Evolutionary conservation across 768 basidiomycete genomes (phyloP), one percentile per base, ranked within the genome.

Genomic region (Termitomyces bulborhizus): DNA sequence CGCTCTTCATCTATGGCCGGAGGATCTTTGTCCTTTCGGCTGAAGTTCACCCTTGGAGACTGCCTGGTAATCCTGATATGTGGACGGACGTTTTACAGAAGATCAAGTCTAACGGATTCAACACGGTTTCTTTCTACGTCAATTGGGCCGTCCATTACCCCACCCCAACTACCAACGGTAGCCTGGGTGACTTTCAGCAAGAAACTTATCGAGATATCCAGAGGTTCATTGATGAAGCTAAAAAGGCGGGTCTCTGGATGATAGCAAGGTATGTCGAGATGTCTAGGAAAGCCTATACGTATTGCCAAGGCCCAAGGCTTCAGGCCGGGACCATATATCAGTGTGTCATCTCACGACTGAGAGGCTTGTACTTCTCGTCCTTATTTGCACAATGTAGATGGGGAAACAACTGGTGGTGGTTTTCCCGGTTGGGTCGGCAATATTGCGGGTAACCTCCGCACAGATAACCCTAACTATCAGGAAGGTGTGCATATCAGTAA

Each of bases 21-120:
- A 73, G 82, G 6, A 60, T 78, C 24, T 84, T 83, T 67, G 73
- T 84, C 43, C 75, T 82, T 39, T 80, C 79, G 9, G 85, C 83
- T 27, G 84, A 86, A 64, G 70, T 83, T 52, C 83, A 86, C 61
- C 77, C 84, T 15, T 85, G 80, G 76, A 72, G 84, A 58, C 60
- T 79, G 0, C 78, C 78, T 3, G 77, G 76, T 0, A 74, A 76
- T 53, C 79, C 79, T 3, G 69, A 75, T 49, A 65, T 82, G 21
- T 83, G 81, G 80, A 68, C 70, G 13, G 85, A 86, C 61, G 68
- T 86, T 50, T 77, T 86, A 45, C 74, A 85, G 59, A 86, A 86
- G 61, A 67, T 84, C 53, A 83, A 80, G 58, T 76, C 84, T 26
- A 78, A 80, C 57, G 82, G 82, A 5, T 80, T 83, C 69, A 83